Evolutionary conservation across 163 green algal genomes (phyloP).

Genomic region (Scenedesmus sp.): DNA sequence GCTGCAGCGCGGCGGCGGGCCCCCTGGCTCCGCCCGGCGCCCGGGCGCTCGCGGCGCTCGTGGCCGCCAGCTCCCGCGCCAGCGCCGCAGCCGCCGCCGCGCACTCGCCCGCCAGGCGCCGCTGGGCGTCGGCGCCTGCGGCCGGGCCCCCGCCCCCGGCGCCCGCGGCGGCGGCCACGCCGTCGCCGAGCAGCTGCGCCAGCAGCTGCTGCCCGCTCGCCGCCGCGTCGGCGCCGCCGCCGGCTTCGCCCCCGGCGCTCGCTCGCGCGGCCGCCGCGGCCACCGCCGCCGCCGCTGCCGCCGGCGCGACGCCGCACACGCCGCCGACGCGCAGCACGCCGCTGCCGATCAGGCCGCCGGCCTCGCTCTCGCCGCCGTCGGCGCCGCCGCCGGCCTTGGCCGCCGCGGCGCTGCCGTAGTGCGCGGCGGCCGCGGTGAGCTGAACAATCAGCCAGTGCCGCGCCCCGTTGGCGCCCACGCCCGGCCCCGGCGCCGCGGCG

Average conservation of each 20-base stretch:
- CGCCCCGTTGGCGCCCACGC: background rate
- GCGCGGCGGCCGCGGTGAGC: background rate
- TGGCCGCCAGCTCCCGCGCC: too few species aligned
- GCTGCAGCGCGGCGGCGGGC: too few species aligned
- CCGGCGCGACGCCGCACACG: background rate
- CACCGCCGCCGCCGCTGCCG: background rate
- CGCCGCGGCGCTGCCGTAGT: slow-evolving; percentile 5
- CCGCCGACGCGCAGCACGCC: slow-evolving; percentile 8
- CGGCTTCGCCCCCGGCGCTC: background rate
- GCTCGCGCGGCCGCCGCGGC: background rate
- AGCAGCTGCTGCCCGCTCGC: background rate
- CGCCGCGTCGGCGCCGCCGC: background rate
- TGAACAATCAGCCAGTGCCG: slow-evolving; percentile 25
- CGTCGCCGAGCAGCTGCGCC: background rate
- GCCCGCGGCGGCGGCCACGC: background rate
- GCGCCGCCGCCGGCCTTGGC: background rate
- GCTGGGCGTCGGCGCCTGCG: background rate
- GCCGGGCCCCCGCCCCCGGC: background rate
- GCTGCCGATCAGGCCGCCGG: slow-evolving; percentile 17
- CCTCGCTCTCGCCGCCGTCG: slow-evolving; percentile 6
- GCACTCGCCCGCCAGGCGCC: slow-evolving; percentile 14
- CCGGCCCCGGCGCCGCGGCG: background rate
- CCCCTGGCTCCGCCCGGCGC: too few species aligned
- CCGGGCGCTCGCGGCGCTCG: too few species aligned
- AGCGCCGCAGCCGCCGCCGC: too few species aligned